A percentile compares a stretch with the other conserved stretches of the same genome.
phyloP scores from a whole-genome alignment of 2,329 filamentous ascomycete genomes.

The Ceratocystis harringtonii region DNA sequence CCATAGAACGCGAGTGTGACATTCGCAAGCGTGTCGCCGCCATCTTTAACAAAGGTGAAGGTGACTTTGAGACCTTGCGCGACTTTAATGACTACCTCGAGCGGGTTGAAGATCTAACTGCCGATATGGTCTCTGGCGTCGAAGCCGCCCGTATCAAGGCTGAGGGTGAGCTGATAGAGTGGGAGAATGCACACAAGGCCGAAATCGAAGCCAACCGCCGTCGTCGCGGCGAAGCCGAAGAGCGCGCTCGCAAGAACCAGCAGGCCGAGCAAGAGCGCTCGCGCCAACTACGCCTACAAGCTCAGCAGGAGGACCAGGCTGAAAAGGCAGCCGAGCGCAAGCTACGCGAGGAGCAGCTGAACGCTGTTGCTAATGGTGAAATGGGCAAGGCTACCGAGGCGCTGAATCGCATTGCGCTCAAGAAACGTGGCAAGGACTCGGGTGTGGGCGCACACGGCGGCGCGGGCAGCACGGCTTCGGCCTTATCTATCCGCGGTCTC shows the following conservation, averaged over 20 bases:
- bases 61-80: slow-evolving; percentile 73
- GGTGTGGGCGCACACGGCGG: neutral
- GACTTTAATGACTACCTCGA: slow-evolving; percentile 93
- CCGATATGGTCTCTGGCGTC: slow-evolving; percentile 63
- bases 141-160: slow-evolving; percentile 43
- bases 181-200: slow-evolving; percentile 57
- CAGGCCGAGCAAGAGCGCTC: slow-evolving; percentile 50
- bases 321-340: slow-evolving; percentile 50
- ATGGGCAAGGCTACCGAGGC: slow-evolving; percentile 44
- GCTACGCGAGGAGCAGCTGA: slow-evolving; percentile 53
- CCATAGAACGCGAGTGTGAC: slow-evolving; percentile 85
- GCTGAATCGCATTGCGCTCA: slow-evolving; percentile 49
- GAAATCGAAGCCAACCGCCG: slow-evolving; percentile 49
- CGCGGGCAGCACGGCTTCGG: slow-evolving; percentile 19
- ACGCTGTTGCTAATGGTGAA: slow-evolving; percentile 48
- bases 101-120: slow-evolving; percentile 76
- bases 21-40: slow-evolving; percentile 60
- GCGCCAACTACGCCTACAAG: slow-evolving; percentile 43
- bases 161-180: slow-evolving; percentile 37
- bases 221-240: slow-evolving; percentile 41
- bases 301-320: slow-evolving; percentile 52
- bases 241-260: slow-evolving; percentile 39
- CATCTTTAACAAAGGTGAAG: slow-evolving; percentile 77
- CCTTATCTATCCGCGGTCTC: slow-evolving; percentile 63
- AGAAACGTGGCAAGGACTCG: slow-evolving; percentile 49